Evolutionary conservation across 306 rosid genomes (phyloP).

Genomic region (Ceratonia siliqua): DNA sequence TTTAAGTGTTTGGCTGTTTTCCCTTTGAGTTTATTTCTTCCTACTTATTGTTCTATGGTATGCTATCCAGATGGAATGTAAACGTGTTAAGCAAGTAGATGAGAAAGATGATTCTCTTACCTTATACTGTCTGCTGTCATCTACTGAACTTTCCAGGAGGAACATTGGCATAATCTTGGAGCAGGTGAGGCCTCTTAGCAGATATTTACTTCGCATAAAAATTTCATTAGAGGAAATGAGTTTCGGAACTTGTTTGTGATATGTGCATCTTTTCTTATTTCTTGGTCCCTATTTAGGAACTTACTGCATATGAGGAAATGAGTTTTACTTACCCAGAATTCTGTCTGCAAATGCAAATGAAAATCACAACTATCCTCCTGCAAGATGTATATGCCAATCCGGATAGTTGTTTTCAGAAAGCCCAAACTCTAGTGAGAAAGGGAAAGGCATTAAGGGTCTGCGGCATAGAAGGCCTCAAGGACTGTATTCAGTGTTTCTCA

Average conservation of each 20-base stretch:
- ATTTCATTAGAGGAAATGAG: conserved; percentile 19
- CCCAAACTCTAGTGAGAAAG: conserved; percentile 65
- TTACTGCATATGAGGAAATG: conserved; percentile 74
- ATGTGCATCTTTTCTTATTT: conserved; percentile 13
- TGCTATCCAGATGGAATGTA: conserved; percentile 64
- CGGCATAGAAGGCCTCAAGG: conserved; percentile 50
- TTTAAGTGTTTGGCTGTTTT: conserved; percentile 20
- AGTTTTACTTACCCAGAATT: conserved; percentile 58
- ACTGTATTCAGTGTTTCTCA: conserved; percentile 73
- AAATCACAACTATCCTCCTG: conserved; percentile 62
- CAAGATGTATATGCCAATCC: conserved; percentile 58
- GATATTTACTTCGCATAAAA: conserved; percentile 28
- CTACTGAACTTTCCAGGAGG: conserved; percentile 54
- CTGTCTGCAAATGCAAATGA: conserved; percentile 74
- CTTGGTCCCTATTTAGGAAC: conserved; percentile 56
- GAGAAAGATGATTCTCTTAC: conserved; percentile 43
- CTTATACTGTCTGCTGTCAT: conserved; percentile 54
- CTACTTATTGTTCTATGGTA: conserved; percentile 33
- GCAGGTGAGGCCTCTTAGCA: conserved; percentile 57
- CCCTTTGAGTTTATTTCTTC: conserved; percentile 22
- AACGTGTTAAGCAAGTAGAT: conserved; percentile 37
- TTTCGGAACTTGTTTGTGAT: conserved; percentile 29
- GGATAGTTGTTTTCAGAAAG: conserved; percentile 59
- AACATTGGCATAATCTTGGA: conserved; percentile 64
- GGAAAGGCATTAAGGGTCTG: conserved; percentile 63